A percentile compares a stretch with the other conserved stretches of the same genome.
phyloP scores from a whole-genome alignment of 2,329 filamentous ascomycete species.

The Penicillium sp. region DNA sequence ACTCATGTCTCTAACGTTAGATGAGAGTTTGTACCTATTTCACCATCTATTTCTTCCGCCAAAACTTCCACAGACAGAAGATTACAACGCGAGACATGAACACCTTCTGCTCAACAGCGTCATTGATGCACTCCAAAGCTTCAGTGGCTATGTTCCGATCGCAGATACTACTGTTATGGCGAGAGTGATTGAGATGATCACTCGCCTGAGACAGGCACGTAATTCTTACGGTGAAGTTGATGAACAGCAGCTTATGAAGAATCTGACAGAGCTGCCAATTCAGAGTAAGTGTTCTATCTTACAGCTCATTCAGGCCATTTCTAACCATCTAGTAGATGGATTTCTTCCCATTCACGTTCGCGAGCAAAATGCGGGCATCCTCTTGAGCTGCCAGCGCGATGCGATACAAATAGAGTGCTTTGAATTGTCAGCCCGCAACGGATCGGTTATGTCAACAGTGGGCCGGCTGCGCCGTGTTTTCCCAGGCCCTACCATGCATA shows the following conservation, averaged over 20 bases:
- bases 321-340: neutral
- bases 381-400: neutral
- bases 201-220: neutral
- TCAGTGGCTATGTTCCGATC: neutral
- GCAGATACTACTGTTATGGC: neutral
- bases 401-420: neutral
- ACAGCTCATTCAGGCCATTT: neutral
- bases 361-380: neutral
- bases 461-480: neutral
- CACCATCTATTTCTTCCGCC: constrained; percentile 53
- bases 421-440: neutral
- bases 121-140: neutral
- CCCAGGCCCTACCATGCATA: neutral
- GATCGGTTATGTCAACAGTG: neutral
- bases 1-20: no score
- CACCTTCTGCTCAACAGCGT: neutral
- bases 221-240: neutral
- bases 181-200: neutral
- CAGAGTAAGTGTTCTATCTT: neutral
- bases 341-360: neutral
- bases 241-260: neutral
- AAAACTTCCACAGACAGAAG: constrained; percentile 45
- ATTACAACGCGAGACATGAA: constrained; percentile 27
- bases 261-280: neutral
- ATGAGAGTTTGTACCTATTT: constrained; percentile 27